Percentiles rank a stretch among this genome's conserved stretches.
Conservation (phyloP, 2,329 filamentous ascomycete genomes). For the Sclerotinia trifoliorum region DNA sequence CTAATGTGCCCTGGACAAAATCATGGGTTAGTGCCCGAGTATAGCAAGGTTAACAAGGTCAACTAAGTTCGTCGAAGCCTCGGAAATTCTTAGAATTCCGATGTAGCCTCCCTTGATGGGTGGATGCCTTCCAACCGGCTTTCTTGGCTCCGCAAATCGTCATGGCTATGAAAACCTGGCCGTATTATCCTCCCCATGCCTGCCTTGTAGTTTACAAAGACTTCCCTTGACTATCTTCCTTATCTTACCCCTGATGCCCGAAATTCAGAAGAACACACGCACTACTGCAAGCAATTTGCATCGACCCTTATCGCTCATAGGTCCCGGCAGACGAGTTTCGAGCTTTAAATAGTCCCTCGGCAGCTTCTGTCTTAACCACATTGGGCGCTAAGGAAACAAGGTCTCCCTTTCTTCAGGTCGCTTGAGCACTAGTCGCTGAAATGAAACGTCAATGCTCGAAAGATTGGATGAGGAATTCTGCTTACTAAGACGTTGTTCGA, state of each 20-base stretch:
- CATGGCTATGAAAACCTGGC: background rate
- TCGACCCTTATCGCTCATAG: background rate
- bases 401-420: background rate
- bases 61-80: background rate
- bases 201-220: background rate
- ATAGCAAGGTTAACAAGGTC: background rate
- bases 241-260: background rate
- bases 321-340: background rate
- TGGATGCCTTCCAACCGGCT: background rate
- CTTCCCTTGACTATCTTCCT: background rate
- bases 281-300: background rate
- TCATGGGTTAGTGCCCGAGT: slow-evolving; percentile 1
- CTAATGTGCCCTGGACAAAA: no score
- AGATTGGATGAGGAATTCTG: background rate
- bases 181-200: background rate
- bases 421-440: background rate
- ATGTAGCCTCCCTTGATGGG: background rate
- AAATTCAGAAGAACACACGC: background rate
- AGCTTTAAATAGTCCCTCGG: background rate
- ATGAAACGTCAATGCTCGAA: background rate
- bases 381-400: background rate
- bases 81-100: background rate
- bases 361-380: slow-evolving; percentile 5
- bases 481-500: background rate
- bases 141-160: background rate